Evolutionary conservation across 495 filamentous ascomycete genomes (phyloP).

Genomic region (Aspergillus baeticus): DNA sequence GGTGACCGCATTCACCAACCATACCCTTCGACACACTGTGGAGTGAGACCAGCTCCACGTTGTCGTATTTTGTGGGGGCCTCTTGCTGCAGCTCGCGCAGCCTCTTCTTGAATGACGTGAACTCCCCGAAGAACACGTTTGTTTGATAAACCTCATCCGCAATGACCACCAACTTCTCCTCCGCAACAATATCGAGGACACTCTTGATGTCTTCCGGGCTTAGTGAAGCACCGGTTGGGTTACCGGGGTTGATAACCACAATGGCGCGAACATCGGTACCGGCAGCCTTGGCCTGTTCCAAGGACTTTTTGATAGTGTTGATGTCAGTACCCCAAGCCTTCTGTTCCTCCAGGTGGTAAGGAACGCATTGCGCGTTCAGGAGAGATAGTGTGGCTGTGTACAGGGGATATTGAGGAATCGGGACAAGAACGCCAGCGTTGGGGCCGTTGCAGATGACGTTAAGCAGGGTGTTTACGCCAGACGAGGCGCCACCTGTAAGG

Average conservation of each 20-base stretch:
- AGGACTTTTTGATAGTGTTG: conserved; percentile 64
- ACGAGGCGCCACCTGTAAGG: conserved; percentile 85
- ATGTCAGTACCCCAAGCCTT: conserved; percentile 86
- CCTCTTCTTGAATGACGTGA: conserved; percentile 90
- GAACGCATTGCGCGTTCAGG: conserved; percentile 82
- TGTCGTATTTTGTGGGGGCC: conserved; percentile 70
- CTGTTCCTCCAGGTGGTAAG: conserved; percentile 87
- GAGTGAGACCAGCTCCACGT: conserved; percentile 82
- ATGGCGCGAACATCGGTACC: conserved; percentile 87
- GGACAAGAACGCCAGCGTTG: conserved; percentile 84
- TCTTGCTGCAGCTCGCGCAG: conserved; percentile 81
- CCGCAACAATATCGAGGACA: conserved; percentile 79
- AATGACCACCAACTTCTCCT: conserved; percentile 83
- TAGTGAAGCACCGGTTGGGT: conserved; percentile 90
- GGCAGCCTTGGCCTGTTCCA: conserved; percentile 66
- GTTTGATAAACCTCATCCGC: conserved; percentile 99
- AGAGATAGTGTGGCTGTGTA: conserved; percentile 92
- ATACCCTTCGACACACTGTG: conserved; percentile 93
- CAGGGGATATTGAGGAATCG: conserved; percentile 96
- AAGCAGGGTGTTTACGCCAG: conserved; percentile 89
- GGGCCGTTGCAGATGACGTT: conserved; percentile 80
- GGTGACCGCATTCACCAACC: conserved; percentile 97
- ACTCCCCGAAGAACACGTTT: conserved; percentile 91
- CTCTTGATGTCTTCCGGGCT: conserved; percentile 71
- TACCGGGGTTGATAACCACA: conserved; percentile 97